Evolutionary conservation across 371 early-diverging fungal genomes (phyloP).

Genomic region (Zychaea mexicana): DNA sequence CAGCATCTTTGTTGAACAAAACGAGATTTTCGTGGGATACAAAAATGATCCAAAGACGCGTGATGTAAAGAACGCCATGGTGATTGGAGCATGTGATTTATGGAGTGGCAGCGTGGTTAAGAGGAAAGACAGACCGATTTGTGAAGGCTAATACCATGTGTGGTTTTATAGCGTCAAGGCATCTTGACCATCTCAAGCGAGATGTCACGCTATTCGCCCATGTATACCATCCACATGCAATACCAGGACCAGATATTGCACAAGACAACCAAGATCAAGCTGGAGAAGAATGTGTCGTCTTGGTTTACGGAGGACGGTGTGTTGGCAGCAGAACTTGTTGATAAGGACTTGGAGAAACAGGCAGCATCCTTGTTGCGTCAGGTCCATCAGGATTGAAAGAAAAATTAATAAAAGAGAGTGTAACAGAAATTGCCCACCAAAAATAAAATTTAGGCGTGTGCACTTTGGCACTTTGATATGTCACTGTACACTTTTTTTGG

Average conservation of each 20-base stretch:
- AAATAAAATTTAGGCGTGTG: no score
- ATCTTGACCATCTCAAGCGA: constrained; percentile 25
- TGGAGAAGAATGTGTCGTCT: constrained; percentile 25
- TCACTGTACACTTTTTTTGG: constrained; percentile 73
- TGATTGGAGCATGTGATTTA: background rate
- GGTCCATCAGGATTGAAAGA: constrained; percentile 25
- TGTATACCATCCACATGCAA: constrained; percentile 21
- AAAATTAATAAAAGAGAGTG: background rate
- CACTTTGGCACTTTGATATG: constrained; percentile 34
- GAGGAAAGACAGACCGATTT: background rate
- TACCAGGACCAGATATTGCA: constrained; percentile 22
- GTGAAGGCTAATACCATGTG: background rate
- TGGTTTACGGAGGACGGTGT: constrained; percentile 42
- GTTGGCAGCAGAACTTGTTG: constrained; percentile 20
- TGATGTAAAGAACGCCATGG: constrained; percentile 29
- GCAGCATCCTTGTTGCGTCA: constrained; percentile 15
- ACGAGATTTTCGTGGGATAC: constrained; percentile 39
- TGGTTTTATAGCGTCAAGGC: constrained; percentile 15
- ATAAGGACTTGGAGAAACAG: constrained; percentile 27
- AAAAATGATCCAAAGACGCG: constrained; percentile 23
- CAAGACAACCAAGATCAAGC: constrained; percentile 11
- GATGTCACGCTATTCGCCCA: constrained; percentile 28
- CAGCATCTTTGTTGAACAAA: constrained; percentile 30
- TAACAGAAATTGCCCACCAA: background rate
- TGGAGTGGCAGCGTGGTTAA: no score